phyloP scores from a whole-genome alignment of 805 yeast genomes.

The Hanseniaspora clermontiae region DNA sequence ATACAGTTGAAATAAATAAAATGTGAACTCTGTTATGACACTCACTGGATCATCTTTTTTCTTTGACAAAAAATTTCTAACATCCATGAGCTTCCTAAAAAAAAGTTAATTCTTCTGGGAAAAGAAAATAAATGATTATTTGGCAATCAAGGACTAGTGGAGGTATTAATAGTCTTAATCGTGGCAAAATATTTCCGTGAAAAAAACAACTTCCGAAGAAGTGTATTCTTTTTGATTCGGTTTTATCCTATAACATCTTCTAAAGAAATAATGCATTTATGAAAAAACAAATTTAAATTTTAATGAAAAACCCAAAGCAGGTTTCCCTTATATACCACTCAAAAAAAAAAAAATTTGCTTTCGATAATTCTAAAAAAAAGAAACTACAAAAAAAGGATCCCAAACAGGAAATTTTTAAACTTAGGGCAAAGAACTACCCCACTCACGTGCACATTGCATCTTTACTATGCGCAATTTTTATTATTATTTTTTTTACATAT shows the following conservation, averaged over 20 bases:
- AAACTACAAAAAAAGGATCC: neutral
- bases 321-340: neutral
- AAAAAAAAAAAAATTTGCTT: no score
- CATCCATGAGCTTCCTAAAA: constrained; percentile 14
- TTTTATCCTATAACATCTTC: neutral
- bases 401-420: neutral
- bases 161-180: constrained; percentile 13
- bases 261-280: no score
- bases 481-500: no score
- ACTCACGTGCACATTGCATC: no score
- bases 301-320: neutral
- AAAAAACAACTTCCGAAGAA: constrained; percentile 10
- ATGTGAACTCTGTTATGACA: constrained; percentile 13
- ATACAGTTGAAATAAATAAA: neutral
- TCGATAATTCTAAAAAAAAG: no score
- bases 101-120: constrained; percentile 12
- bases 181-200: constrained; percentile 14
- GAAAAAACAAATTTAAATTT: no score
- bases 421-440: no score
- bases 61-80: neutral
- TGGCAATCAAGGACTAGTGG: constrained; percentile 14
- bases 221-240: constrained; percentile 13
- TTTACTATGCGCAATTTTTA: no score
- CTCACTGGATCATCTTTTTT: constrained; percentile 12
- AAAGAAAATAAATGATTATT: constrained; percentile 11